phyloP scores from a whole-genome alignment of 768 basidiomycete species.

The Rhizopogon sp. region DNA sequence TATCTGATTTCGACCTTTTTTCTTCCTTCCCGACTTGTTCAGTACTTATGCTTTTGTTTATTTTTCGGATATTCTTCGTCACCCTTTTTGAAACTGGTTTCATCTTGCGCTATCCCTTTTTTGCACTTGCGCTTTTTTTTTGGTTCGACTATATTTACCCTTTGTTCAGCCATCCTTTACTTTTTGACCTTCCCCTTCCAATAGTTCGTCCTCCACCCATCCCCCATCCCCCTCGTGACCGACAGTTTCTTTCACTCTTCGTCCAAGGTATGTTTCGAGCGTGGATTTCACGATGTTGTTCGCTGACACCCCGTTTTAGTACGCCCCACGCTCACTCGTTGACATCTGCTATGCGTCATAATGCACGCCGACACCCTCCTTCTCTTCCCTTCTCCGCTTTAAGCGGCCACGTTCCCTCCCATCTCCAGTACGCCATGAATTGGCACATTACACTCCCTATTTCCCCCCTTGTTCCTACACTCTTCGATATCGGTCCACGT shows the following conservation, averaged over 20 bases:
- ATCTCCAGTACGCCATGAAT: not conserved
- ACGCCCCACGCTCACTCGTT: too few relatives aligned
- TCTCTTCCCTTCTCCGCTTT: not conserved
- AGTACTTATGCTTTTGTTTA: not conserved
- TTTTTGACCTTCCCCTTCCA: too few relatives aligned
- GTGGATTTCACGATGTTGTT: too few relatives aligned
- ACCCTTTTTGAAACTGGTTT: not conserved
- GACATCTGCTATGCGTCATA: not conserved
- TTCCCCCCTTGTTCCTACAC: not conserved
- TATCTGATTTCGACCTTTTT: not conserved
- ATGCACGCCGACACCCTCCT: not conserved
- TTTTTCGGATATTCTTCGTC: not conserved
- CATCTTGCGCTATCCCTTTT: not conserved
- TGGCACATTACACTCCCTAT: not conserved
- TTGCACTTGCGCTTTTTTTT: too few relatives aligned
- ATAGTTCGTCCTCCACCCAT: too few relatives aligned
- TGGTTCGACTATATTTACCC: too few relatives aligned
- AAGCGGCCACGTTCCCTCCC: not conserved
- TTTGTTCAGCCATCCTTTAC: too few relatives aligned
- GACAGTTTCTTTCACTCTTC: too few relatives aligned
- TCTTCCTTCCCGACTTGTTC: not conserved
- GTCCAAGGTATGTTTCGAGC: too few relatives aligned
- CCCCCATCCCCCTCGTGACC: too few relatives aligned
- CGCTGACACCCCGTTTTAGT: too few relatives aligned
- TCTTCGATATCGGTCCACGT: not conserved